Evolutionary conservation across 148 eudicot species (phyloP).

Genomic region (Rhododendron molle): DNA sequence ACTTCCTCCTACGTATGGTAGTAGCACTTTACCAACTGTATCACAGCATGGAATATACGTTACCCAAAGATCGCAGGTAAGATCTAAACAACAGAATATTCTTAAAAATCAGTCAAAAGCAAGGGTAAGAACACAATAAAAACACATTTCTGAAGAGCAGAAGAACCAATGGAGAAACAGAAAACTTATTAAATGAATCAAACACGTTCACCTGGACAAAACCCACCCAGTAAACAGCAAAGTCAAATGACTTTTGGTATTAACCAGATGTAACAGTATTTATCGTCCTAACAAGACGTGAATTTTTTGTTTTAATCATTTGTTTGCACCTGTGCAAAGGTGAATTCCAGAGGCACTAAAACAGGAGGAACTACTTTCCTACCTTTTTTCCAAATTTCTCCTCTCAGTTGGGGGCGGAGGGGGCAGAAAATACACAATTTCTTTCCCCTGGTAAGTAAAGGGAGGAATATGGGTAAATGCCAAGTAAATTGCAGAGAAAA

Average conservation of each 20-base stretch:
- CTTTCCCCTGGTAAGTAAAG: not conserved
- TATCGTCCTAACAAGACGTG: not conserved
- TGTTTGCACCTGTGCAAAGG: not conserved
- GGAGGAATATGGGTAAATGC: not conserved
- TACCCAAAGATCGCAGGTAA: conserved; percentile 29
- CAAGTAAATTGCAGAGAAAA: not conserved
- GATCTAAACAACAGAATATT: not conserved
- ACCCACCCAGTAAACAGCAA: not conserved
- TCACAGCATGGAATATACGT: conserved; percentile 49
- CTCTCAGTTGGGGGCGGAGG: not conserved
- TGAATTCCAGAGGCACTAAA: conserved; percentile 2
- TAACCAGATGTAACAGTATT: not conserved
- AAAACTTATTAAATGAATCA: not conserved
- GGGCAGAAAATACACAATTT: not conserved
- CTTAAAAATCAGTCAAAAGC: not conserved
- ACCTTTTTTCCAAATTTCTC: not conserved
- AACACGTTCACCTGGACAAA: not conserved
- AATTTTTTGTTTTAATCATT: not conserved
- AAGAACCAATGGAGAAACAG: not conserved
- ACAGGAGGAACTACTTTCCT: not conserved
- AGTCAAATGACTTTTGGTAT: not conserved
- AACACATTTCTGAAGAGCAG: not conserved
- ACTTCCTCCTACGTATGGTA: conserved; percentile 79
- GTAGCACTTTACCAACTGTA: conserved; percentile 68
- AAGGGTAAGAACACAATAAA: not conserved